phyloP scores from a whole-genome alignment of 495 filamentous ascomycete species.

The Lophiostoma macrostomum region DNA sequence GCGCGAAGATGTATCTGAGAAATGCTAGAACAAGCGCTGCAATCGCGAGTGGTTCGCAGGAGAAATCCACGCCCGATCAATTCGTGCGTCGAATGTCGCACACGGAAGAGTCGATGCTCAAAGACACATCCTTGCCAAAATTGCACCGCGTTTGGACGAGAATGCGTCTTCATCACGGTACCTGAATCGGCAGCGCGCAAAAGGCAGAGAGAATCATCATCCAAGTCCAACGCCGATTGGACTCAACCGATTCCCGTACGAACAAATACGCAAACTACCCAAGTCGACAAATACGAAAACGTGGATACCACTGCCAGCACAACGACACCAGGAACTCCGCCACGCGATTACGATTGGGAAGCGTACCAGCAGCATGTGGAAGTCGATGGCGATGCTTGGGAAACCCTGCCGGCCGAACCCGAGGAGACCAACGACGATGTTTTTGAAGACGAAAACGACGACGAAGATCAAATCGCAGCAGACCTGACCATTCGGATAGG shows the following conservation, averaged over 20 bases:
- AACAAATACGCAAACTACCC: slow-evolving; percentile 10
- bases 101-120: slow-evolving; percentile 28
- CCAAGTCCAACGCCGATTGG: slow-evolving; percentile 26
- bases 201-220: slow-evolving; percentile 18
- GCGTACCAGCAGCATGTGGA: slow-evolving; percentile 34
- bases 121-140: slow-evolving; percentile 36
- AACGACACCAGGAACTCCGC: slow-evolving; percentile 31
- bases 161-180: slow-evolving; percentile 33
- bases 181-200: slow-evolving; percentile 27
- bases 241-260: slow-evolving; percentile 28
- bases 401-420: slow-evolving; percentile 28
- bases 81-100: slow-evolving; percentile 31
- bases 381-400: slow-evolving; percentile 32
- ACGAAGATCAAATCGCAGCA: slow-evolving; percentile 28
- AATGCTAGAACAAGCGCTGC: slow-evolving; percentile 31
- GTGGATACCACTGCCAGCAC: slow-evolving; percentile 11
- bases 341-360: slow-evolving; percentile 35
- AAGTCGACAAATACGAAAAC: slow-evolving; percentile 11
- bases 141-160: slow-evolving; percentile 32
- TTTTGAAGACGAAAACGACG: slow-evolving; percentile 32
- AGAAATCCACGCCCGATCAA: slow-evolving; percentile 34
- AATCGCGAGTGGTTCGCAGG: slow-evolving; percentile 30
- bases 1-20: slow-evolving; percentile 16
- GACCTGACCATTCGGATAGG: slow-evolving; percentile 33
- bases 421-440: slow-evolving; percentile 31